phyloP scores from a whole-genome alignment of 2,329 filamentous ascomycete species.

The Stachybotrys echinatus region DNA sequence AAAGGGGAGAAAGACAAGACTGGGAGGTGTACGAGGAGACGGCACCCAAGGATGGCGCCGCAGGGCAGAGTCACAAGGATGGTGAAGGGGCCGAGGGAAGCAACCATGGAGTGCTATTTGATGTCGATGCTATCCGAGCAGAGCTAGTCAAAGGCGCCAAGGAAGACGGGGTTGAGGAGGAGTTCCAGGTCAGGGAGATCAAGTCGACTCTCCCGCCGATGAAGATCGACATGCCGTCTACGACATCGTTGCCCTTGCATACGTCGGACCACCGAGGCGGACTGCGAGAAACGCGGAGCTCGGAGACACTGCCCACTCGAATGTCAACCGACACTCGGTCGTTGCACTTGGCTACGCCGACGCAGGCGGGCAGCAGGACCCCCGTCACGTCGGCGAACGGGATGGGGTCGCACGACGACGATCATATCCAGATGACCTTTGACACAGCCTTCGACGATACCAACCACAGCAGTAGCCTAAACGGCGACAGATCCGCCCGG shows the following conservation, averaged over 20 bases:
- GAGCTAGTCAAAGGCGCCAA: constrained; percentile 66
- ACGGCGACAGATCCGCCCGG: constrained; percentile 20
- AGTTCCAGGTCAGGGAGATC: constrained; percentile 68
- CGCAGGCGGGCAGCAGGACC: constrained; percentile 9
- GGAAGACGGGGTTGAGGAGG: constrained; percentile 43
- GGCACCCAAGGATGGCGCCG: constrained; percentile 29
- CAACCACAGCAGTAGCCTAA: constrained; percentile 14
- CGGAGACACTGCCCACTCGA: constrained; percentile 27
- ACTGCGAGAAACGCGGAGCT: constrained; percentile 42
- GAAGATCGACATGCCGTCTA: constrained; percentile 61
- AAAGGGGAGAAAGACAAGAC: constrained; percentile 73
- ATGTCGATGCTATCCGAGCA: constrained; percentile 88
- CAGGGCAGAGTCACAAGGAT: constrained; percentile 26
- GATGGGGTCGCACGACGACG: constrained; percentile 26
- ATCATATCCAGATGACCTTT: constrained; percentile 66
- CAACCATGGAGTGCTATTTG: constrained; percentile 73
- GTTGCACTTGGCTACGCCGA: constrained; percentile 12
- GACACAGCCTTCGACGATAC: constrained; percentile 53
- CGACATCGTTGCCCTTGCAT: constrained; percentile 14
- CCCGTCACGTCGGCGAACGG: constrained; percentile 18
- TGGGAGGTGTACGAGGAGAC: constrained; percentile 92
- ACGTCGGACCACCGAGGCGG: constrained; percentile 11
- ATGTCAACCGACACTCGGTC: constrained; percentile 16
- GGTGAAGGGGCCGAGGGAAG: constrained; percentile 32
- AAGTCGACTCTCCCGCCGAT: constrained; percentile 86